Evolutionary conservation across 2,329 filamentous ascomycete genomes (phyloP).

Genomic region (Mariannaea elegans): DNA sequence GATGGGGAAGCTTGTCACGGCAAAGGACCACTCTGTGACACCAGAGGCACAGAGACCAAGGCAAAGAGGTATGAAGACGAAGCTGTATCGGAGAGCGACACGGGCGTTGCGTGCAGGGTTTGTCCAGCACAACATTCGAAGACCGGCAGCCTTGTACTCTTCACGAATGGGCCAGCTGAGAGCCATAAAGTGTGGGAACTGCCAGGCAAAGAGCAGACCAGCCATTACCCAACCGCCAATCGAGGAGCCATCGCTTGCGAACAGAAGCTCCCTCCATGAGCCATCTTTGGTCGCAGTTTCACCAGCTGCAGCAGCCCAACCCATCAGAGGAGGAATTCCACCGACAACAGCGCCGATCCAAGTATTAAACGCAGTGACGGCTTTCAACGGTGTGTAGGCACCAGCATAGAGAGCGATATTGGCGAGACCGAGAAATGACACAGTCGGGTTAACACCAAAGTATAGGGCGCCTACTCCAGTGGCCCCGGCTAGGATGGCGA

Average conservation of each 20-base stretch:
- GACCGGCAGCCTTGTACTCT: constrained; percentile 80
- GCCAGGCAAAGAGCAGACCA: constrained; percentile 89
- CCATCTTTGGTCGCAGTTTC: constrained; percentile 81
- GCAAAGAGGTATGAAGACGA: constrained; percentile 88
- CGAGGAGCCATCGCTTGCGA: constrained; percentile 68
- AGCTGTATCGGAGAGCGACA: constrained; percentile 86
- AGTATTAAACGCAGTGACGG: constrained; percentile 86
- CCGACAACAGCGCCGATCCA: constrained; percentile 95
- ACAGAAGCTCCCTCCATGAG: constrained; percentile 80
- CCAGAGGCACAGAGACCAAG: constrained; percentile 79
- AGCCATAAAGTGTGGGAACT: constrained; percentile 98
- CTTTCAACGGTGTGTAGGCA: constrained; percentile 92
- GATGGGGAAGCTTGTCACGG: constrained; percentile 80
- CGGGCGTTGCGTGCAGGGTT: constrained; percentile 86
- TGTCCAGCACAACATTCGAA: constrained; percentile 83
- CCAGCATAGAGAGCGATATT: constrained; percentile 94
- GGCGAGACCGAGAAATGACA: constrained; percentile 81
- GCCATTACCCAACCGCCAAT: constrained; percentile 91
- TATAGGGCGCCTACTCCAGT: constrained; percentile 79
- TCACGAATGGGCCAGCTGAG: constrained; percentile 88
- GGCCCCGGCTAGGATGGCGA: constrained; percentile 78
- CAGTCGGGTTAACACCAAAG: constrained; percentile 92
- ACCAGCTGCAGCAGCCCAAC: constrained; percentile 94
- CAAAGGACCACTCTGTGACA: constrained; percentile 87
- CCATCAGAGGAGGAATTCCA: constrained; percentile 95